Evolutionary conservation across 257 asterid species (phyloP), one percentile per base, ranked within the genome.

Genomic region (Forsythia viridissima): DNA sequence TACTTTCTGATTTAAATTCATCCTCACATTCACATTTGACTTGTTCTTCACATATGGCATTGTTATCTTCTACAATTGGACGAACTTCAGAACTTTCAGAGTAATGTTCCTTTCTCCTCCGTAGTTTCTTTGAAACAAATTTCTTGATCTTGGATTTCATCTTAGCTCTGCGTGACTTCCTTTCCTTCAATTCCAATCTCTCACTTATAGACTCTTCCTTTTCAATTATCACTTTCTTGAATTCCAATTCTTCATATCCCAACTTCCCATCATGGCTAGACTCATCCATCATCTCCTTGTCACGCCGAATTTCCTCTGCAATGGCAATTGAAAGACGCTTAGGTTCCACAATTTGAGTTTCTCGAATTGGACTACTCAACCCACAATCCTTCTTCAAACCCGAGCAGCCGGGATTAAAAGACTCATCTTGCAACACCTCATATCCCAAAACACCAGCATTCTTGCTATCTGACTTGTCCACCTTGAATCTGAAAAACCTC

Each of bases 131-230:
- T 4, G 88, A 78, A 2, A 94, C 76, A 30, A 91, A 70, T 77
- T 82, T 84, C 85, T 83, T 89, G 86, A 90, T 80, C 91, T 86
- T 91, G 42, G 87, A 84, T 79, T 84, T 85, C 10, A 94, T 85
- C 87, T 79, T 91, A 2, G 87, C 88, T 75, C 72, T 80, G 11
- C 81, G 79, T 20, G 88, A 85, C 70, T 90, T 88, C 78, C 69
- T 74, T 42, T 34, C 83, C 83, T 83, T 83, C 46, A 46, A 16
- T 55, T 85, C 92, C 24, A 41, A 76, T 15, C 69, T 73, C 4
- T 79, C 80, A 39, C 48, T 42, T 3, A 66, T 63, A 4, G 61
- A 21, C 59, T 80, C 88, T 4, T 85, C 89, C 65, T 75, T 83
- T 82, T 78, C 89, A 72, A 73, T 36, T 52, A 70, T 76, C 55